Evolutionary conservation across 1,139 yeast species (phyloP).

Genomic region (Kurtzmaniella quercitrusa): DNA sequence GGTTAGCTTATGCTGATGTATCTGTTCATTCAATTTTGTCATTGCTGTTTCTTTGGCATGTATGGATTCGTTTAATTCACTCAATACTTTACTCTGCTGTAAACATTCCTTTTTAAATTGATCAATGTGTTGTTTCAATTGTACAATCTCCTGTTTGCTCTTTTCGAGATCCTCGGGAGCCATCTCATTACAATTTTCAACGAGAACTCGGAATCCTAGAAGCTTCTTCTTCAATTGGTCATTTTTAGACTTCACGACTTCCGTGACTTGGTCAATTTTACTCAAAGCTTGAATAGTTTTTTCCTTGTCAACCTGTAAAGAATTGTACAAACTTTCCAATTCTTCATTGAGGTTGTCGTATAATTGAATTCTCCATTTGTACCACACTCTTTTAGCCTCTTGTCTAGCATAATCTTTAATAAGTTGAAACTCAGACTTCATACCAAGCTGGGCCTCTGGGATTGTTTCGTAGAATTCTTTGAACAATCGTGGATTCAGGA

Average conservation of each 20-base stretch:
- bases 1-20: conserved; percentile 13
- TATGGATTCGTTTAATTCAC: conserved; percentile 12
- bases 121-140: conserved; percentile 10
- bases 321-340: conserved; percentile 24
- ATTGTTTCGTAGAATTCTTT: conserved; percentile 40
- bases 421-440: conserved; percentile 40
- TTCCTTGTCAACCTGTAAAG: conserved; percentile 22
- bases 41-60: conserved; percentile 15
- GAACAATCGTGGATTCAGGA: conserved; percentile 47
- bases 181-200: conserved; percentile 15
- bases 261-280: conserved; percentile 14
- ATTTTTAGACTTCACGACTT: conserved; percentile 12
- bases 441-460: conserved; percentile 29
- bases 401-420: conserved; percentile 48
- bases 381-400: conserved; percentile 53
- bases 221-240: conserved; percentile 19
- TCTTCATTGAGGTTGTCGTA: conserved; percentile 33
- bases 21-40: conserved; percentile 12
- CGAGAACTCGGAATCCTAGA: conserved; percentile 16
- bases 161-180: conserved; percentile 14
- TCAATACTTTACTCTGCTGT: conserved; percentile 9
- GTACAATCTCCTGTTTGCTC: conserved; percentile 13
- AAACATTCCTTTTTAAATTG: conserved; percentile 7
- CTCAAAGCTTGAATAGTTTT: conserved; percentile 19
- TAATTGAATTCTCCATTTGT: conserved; percentile 52